Conservation (phyloP, 768 basidiomycete genomes). For the Rhodotorula graminis region DNA sequence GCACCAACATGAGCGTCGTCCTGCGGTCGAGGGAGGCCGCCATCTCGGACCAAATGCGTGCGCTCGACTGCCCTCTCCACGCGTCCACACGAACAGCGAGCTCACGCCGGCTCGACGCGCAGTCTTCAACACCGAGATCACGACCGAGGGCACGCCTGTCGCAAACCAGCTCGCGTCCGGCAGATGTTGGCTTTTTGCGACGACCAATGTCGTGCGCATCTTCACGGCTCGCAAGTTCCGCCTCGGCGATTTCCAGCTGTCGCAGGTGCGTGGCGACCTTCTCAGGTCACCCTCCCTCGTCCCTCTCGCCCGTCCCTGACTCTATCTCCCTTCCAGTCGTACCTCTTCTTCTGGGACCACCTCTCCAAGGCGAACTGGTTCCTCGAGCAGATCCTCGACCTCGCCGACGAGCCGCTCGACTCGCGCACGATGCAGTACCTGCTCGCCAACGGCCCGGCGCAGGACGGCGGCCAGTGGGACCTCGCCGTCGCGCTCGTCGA, state of each 20-base stretch:
- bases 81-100: too few species aligned
- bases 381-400: constrained; percentile 77
- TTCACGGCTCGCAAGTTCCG: constrained; percentile 55
- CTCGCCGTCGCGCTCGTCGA: constrained; percentile 53
- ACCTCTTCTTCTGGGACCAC: constrained; percentile 85
- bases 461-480: constrained; percentile 57
- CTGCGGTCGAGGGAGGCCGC: constrained; percentile 1
- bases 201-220: constrained; percentile 14
- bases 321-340: constrained; percentile 46
- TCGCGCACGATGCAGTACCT: constrained; percentile 57
- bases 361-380: constrained; percentile 64
- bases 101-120: too few species aligned
- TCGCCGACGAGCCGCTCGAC: constrained; percentile 65
- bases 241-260: constrained; percentile 80
- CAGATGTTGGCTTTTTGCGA: constrained; percentile 26
- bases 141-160: constrained; percentile 13
- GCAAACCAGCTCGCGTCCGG: constrained; percentile 27
- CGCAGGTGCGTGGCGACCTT: constrained; percentile 48
- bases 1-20: constrained; percentile 14
- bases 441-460: constrained; percentile 63
- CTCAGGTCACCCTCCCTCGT: too few species aligned
- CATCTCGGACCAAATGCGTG: constrained; percentile 28
- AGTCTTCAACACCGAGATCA: constrained; percentile 13
- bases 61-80: too few species aligned
- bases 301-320: too few species aligned